Evolutionary conservation across 805 yeast species (phyloP).

Genomic region (Spathaspora boniae): DNA sequence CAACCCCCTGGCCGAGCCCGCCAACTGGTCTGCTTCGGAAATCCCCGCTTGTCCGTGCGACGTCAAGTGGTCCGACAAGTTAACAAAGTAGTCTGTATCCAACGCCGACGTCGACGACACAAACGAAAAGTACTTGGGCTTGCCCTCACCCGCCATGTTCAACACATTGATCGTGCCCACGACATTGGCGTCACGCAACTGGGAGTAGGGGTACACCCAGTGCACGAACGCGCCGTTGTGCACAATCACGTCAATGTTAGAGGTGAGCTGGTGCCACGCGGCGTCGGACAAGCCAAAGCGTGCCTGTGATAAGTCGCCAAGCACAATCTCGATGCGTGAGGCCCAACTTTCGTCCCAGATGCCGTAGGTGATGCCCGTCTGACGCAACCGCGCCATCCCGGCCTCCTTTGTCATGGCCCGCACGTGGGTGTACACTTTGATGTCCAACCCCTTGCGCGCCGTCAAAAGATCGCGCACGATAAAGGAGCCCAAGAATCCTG

Average conservation of each 20-base stretch:
- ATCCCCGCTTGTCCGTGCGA: slow-evolving; percentile 69
- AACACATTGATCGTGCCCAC: slow-evolving; percentile 81
- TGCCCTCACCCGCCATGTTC: slow-evolving; percentile 72
- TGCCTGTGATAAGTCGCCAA: slow-evolving; percentile 76
- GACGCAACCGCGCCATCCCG: slow-evolving; percentile 73
- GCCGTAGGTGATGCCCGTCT: slow-evolving; percentile 80
- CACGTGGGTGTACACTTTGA: slow-evolving; percentile 82
- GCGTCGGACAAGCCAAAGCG: slow-evolving; percentile 63
- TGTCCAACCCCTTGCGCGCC: slow-evolving; percentile 45
- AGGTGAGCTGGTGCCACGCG: slow-evolving; percentile 57
- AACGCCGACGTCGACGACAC: slow-evolving; percentile 94
- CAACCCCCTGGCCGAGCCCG: slow-evolving; percentile 78
- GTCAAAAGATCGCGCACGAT: slow-evolving; percentile 71
- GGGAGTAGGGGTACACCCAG: slow-evolving; percentile 95
- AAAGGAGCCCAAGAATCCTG: slow-evolving; percentile 95
- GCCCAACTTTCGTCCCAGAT: slow-evolving; percentile 66
- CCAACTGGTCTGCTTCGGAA: slow-evolving; percentile 76
- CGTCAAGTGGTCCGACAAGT: slow-evolving; percentile 67
- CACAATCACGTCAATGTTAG: slow-evolving; percentile 72
- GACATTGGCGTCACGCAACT: slow-evolving; percentile 90
- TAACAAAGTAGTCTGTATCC: slow-evolving; percentile 78
- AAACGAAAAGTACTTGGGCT: slow-evolving; percentile 81
- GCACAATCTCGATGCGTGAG: slow-evolving; percentile 59
- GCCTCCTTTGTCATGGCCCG: slow-evolving; percentile 69
- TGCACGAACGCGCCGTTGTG: slow-evolving; percentile 98